Conservation (phyloP, 805 yeast genomes). For the Saccharomycopsis fibuligera region DNA sequence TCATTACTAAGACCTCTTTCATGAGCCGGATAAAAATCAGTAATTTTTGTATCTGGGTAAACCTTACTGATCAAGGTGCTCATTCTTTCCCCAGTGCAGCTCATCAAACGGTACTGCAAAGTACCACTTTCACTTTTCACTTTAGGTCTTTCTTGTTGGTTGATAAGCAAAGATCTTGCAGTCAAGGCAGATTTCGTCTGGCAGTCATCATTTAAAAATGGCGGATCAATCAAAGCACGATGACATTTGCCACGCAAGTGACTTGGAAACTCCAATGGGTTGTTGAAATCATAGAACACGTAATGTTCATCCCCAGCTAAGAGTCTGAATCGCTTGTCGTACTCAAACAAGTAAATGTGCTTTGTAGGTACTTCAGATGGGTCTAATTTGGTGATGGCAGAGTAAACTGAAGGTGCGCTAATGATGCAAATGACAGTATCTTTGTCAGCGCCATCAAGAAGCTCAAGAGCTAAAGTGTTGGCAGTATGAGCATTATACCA, state of each 20-base stretch:
- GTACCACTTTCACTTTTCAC: conserved; percentile 32
- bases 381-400: conserved; percentile 54
- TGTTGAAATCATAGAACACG: conserved; percentile 67
- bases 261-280: conserved; percentile 57
- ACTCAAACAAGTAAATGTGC: conserved; percentile 71
- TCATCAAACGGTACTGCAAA: conserved; percentile 45
- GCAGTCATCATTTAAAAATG: conserved; percentile 76
- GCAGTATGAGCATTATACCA: conserved; percentile 83
- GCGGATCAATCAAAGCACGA: conserved; percentile 78
- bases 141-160: conserved; percentile 29
- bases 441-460: conserved; percentile 69
- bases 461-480: conserved; percentile 54
- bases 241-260: conserved; percentile 57
- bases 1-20: conserved; percentile 83
- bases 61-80: conserved; percentile 47
- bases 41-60: conserved; percentile 60
- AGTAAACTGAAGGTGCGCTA: conserved; percentile 89
- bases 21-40: conserved; percentile 73
- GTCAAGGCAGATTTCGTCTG: conserved; percentile 62
- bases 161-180: conserved; percentile 50
- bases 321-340: conserved; percentile 66
- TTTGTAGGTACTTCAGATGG: conserved; percentile 34
- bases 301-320: conserved; percentile 65
- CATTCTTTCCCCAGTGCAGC: conserved; percentile 91
- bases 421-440: conserved; percentile 68